Conservation (phyloP, 169 alveolate species). For the Fabrea salina region DNA sequence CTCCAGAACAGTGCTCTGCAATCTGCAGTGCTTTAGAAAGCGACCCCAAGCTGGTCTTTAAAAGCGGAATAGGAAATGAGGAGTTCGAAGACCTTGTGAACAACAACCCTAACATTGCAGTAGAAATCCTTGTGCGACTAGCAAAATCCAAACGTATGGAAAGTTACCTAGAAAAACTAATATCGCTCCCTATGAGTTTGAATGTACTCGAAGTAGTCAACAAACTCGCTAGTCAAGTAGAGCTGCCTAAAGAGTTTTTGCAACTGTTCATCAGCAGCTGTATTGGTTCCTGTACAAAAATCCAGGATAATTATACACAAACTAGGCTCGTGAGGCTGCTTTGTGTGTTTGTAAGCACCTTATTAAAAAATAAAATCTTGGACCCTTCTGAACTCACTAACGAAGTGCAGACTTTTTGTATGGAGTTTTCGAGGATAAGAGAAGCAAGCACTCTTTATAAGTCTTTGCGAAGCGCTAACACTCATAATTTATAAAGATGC, state of each 20-base stretch:
- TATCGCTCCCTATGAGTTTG: conserved; percentile 38
- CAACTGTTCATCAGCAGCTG: conserved; percentile 38
- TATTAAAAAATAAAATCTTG: conserved; percentile 37
- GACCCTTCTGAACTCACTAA: conserved; percentile 23
- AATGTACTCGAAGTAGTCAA: conserved; percentile 53
- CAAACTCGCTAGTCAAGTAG: conserved; percentile 37
- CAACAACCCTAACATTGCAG: conserved; percentile 46
- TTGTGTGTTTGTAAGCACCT: conserved; percentile 38
- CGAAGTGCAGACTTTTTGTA: conserved; percentile 39
- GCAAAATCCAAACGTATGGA: conserved; percentile 25
- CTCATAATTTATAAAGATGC: too few relatives aligned
- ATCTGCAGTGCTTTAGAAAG: conserved; percentile 20
- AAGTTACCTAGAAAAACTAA: conserved; percentile 40
- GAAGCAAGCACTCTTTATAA: conserved; percentile 37
- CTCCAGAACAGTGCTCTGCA: neutral
- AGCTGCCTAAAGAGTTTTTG: conserved; percentile 53
- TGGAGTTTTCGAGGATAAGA: conserved; percentile 34
- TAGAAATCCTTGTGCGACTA: conserved; percentile 40
- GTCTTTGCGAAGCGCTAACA: too few relatives aligned
- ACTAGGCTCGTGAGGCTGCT: conserved; percentile 52
- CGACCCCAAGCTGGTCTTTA: conserved; percentile 42
- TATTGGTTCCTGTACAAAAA: conserved; percentile 32
- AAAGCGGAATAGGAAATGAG: conserved; percentile 36
- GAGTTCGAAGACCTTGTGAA: conserved; percentile 38
- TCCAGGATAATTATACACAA: conserved; percentile 28